These are phyloP conservation scores for Closterium sp. DNA, from an alignment of 139 green algal species.

Conservation along the genomic window DNA sequence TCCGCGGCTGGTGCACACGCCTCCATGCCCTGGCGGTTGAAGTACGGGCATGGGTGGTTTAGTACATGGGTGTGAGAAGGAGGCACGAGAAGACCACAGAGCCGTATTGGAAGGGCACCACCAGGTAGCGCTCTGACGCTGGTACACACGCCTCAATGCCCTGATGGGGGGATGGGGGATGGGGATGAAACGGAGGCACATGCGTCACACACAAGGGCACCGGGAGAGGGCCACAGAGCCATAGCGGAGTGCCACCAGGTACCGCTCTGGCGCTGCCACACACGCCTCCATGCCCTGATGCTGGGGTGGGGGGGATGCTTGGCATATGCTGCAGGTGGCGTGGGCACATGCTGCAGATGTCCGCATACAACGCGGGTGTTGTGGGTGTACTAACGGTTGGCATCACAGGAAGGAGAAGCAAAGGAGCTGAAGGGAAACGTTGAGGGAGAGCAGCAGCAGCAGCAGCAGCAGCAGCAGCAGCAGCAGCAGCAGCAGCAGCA, in stretches of 20 bases:
- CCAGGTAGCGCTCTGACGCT: no score
- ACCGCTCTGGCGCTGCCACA: background rate
- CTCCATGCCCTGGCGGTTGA: conserved; percentile 14
- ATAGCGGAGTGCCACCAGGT: no score
- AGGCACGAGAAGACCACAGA: conserved; percentile 57
- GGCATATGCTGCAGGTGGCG: background rate
- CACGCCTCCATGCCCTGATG: background rate
- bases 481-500: background rate
- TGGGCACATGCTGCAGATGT: background rate
- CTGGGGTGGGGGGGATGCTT: no score
- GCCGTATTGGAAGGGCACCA: background rate
- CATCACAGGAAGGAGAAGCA: background rate
- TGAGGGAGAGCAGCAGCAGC: background rate
- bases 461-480: no score
- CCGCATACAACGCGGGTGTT: background rate
- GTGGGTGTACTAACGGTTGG: background rate
- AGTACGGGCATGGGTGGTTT: background rate
- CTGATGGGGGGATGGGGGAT: no score
- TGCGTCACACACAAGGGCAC: no score
- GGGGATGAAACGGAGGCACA: no score
- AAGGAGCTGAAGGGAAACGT: background rate
- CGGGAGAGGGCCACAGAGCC: no score
- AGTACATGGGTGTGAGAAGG: background rate
- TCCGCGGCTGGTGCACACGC: background rate
- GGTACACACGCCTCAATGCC: no score